These are phyloP conservation scores for Colletotrichum spinosum DNA, from an alignment of 2,329 filamentous ascomycete genomes.

Conservation along the genomic window DNA sequence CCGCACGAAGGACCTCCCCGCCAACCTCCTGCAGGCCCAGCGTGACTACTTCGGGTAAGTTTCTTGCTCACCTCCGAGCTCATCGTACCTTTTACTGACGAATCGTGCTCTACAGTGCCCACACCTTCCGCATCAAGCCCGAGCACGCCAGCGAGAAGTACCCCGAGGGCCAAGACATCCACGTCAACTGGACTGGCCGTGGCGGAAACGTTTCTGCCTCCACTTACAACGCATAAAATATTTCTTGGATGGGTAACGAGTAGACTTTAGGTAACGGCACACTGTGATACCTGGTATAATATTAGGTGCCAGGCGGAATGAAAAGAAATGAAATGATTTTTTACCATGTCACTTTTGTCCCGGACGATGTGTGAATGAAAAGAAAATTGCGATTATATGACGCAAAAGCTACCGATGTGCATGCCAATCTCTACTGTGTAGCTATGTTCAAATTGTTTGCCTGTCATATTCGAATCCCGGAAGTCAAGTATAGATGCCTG, in stretches of 20 bases:
- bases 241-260: conserved; percentile 28
- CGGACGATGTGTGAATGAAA: neutral
- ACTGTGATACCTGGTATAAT: conserved; percentile 36
- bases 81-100: neutral
- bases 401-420: too few relatives aligned
- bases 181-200: conserved; percentile 99
- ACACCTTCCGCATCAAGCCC: conserved; percentile 91
- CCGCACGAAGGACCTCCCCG: conserved; percentile 95
- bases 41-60: conserved; percentile 89
- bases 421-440: too few relatives aligned
- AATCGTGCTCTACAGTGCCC: conserved; percentile 64
- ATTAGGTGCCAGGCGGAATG: conserved; percentile 26
- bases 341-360: conserved; percentile 11
- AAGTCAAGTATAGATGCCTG: too few relatives aligned
- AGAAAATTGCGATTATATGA: neutral
- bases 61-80: neutral
- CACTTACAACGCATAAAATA: conserved; percentile 90
- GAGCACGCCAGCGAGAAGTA: conserved; percentile 83
- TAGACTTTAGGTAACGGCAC: conserved; percentile 35
- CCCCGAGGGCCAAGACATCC: conserved; percentile 86
- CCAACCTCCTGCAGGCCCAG: conserved; percentile 98
- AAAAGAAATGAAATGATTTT: conserved; percentile 36
- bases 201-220: conserved; percentile 97
- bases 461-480: too few relatives aligned
- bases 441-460: too few relatives aligned